Conservation (phyloP, 257 asterid species). For the Primulina tabacum region DNA sequence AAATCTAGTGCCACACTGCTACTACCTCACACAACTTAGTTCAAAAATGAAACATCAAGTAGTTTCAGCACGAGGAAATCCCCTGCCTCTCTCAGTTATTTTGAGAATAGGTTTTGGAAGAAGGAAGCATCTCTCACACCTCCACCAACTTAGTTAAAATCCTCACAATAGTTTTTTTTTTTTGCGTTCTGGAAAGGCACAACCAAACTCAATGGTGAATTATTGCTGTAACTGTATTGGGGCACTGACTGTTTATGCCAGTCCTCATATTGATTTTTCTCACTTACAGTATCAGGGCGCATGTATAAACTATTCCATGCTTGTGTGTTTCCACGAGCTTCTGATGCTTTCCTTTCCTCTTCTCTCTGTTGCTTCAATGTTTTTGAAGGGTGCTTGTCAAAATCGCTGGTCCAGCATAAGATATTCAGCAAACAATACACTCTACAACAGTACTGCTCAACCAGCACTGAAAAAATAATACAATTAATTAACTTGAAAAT, state of each 20-base stretch:
- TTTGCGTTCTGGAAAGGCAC: neutral
- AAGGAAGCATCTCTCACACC: slow-evolving; percentile 1
- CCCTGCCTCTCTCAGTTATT: slow-evolving; percentile 7
- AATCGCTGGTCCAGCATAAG: slow-evolving; percentile 39
- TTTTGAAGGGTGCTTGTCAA: slow-evolving; percentile 44
- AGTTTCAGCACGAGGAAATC: slow-evolving; percentile 15
- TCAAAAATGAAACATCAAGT: slow-evolving; percentile 17
- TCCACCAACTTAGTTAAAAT: neutral
- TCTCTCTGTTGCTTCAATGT: slow-evolving; percentile 65
- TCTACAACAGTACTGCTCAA: neutral
- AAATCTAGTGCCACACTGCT: slow-evolving; percentile 1
- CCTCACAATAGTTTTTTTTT: slow-evolving; percentile 5
- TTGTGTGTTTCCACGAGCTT: slow-evolving; percentile 79
- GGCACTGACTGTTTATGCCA: slow-evolving; percentile 15
- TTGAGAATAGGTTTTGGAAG: neutral
- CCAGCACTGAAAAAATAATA: slow-evolving; percentile 10
- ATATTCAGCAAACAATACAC: slow-evolving; percentile 19
- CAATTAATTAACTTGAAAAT: slow-evolving; percentile 11
- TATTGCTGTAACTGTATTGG: neutral
- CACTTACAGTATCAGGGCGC: slow-evolving; percentile 89
- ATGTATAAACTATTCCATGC: slow-evolving; percentile 88
- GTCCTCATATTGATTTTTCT: slow-evolving; percentile 16
- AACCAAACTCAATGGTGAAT: slow-evolving; percentile 7
- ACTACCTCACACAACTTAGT: slow-evolving; percentile 15
- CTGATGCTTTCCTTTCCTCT: slow-evolving; percentile 77